A percentile compares a stretch with the other conserved stretches of the same genome.
These are phyloP conservation scores for Parastagonospora nodorum DNA, from an alignment of 2,329 filamentous ascomycete species.

Conservation along the genomic window DNA sequence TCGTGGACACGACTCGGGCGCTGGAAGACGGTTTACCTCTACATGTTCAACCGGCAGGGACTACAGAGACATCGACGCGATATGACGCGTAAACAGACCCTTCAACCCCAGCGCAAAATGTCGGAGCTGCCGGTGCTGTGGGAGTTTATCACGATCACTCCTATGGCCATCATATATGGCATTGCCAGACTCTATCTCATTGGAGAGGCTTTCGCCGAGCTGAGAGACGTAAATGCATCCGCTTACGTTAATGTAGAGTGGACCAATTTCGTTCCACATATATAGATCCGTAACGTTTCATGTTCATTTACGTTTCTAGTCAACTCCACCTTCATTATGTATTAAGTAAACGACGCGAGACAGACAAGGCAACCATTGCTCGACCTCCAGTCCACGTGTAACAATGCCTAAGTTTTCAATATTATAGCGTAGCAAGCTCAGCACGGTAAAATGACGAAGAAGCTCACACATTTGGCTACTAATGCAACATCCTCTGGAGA, in stretches of 20 bases:
- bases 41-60: slow-evolving; percentile 11
- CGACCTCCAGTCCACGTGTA: too few relatives aligned
- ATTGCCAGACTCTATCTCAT: slow-evolving; percentile 22
- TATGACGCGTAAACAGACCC: slow-evolving; percentile 9
- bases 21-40: slow-evolving; percentile 17
- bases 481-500: too few relatives aligned
- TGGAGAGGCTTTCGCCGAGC: slow-evolving; percentile 21
- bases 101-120: slow-evolving; percentile 15
- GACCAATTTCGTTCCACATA: slow-evolving; percentile 22
- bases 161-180: slow-evolving; percentile 23
- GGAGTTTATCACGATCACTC: slow-evolving; percentile 22
- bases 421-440: too few relatives aligned
- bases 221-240: slow-evolving; percentile 15
- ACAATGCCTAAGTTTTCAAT: too few relatives aligned
- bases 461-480: too few relatives aligned
- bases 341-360: too few relatives aligned
- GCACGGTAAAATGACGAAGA: too few relatives aligned
- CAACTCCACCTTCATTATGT: too few relatives aligned
- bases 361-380: too few relatives aligned
- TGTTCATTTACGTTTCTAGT: too few relatives aligned
- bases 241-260: slow-evolving; percentile 27
- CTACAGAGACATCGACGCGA: slow-evolving; percentile 8
- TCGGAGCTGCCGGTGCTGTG: slow-evolving; percentile 17
- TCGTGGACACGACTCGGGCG: slow-evolving; percentile 21
- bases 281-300: too few relatives aligned